phyloP scores from a whole-genome alignment of 2,329 filamentous ascomycete species.

The Chaetomium olivaceum region DNA sequence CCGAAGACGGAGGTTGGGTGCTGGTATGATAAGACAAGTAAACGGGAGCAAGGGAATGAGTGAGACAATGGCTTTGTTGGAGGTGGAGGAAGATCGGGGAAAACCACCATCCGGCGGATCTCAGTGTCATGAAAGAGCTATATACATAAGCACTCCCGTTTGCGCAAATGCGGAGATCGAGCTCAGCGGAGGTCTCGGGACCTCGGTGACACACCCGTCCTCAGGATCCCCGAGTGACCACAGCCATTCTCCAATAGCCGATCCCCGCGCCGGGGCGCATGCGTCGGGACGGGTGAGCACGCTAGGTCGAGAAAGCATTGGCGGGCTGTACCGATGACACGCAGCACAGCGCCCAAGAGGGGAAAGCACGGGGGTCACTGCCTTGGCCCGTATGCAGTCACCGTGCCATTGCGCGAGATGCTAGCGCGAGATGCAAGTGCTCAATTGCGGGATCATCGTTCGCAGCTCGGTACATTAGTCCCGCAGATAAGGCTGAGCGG shows the following conservation, averaged over 20 bases:
- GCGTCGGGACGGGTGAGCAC: conserved; percentile 25
- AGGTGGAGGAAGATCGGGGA: background rate
- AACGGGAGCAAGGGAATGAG: background rate
- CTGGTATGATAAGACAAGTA: background rate
- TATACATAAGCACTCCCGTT: conserved; percentile 22
- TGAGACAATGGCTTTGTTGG: background rate
- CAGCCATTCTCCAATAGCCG: conserved; percentile 31
- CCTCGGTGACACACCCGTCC: conserved; percentile 22
- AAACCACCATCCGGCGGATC: background rate
- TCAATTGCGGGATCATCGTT: conserved; percentile 31
- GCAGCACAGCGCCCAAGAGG: conserved; percentile 26
- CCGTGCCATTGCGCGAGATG: conserved; percentile 21
- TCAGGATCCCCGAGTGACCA: conserved; percentile 23
- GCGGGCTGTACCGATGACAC: conserved; percentile 28
- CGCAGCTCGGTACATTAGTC: conserved; percentile 4
- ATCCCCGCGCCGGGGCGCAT: conserved; percentile 17
- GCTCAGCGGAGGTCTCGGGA: conserved; percentile 11
- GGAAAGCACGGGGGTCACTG: conserved; percentile 18
- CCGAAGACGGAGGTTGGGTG: background rate
- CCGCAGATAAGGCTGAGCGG: conserved; percentile 27
- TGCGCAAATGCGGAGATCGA: conserved; percentile 34
- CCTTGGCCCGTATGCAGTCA: conserved; percentile 21
- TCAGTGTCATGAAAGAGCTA: conserved; percentile 8
- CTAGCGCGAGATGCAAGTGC: conserved; percentile 28
- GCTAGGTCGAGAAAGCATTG: conserved; percentile 25